phyloP scores from a whole-genome alignment of 352 stramenopile genomes.

The Phytophthora melonis region DNA sequence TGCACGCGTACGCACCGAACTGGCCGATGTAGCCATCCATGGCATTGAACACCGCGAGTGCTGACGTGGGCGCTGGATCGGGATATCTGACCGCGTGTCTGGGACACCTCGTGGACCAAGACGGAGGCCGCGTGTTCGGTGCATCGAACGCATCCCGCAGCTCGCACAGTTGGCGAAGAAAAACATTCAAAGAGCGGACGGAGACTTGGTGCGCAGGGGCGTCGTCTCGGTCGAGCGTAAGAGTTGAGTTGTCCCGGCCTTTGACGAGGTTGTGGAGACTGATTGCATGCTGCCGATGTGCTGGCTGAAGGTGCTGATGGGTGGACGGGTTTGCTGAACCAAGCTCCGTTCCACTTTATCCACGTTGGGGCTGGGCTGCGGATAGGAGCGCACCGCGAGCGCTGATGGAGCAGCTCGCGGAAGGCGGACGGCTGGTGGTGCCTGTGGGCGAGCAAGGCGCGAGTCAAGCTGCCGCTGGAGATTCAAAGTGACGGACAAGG shows the following conservation, averaged over 20 bases:
- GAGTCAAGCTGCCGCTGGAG: constrained; percentile 80
- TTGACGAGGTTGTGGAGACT: neutral
- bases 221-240: constrained; percentile 62
- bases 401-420: constrained; percentile 88
- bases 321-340: constrained; percentile 91
- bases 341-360: constrained; percentile 96
- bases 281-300: neutral
- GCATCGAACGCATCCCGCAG: constrained; percentile 92
- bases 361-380: constrained; percentile 96
- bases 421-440: constrained; percentile 93
- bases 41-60: constrained; percentile 67
- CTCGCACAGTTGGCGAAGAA: constrained; percentile 83
- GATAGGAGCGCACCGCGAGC: constrained; percentile 84
- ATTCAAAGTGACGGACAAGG: constrained; percentile 57
- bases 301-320: constrained; percentile 77
- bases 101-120: constrained; percentile 78
- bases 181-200: constrained; percentile 88
- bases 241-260: constrained; percentile 1
- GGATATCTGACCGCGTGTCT: constrained; percentile 96
- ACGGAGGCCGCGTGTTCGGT: constrained; percentile 74
- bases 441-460: constrained; percentile 85
- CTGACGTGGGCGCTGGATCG: constrained; percentile 96
- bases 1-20: constrained; percentile 91
- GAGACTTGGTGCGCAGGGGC: constrained; percentile 78
- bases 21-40: constrained; percentile 64